Evolutionary conservation across 805 yeast genomes (phyloP), one percentile per base, ranked within the genome.

Genomic region (Sungouiozyma intestinalis): DNA sequence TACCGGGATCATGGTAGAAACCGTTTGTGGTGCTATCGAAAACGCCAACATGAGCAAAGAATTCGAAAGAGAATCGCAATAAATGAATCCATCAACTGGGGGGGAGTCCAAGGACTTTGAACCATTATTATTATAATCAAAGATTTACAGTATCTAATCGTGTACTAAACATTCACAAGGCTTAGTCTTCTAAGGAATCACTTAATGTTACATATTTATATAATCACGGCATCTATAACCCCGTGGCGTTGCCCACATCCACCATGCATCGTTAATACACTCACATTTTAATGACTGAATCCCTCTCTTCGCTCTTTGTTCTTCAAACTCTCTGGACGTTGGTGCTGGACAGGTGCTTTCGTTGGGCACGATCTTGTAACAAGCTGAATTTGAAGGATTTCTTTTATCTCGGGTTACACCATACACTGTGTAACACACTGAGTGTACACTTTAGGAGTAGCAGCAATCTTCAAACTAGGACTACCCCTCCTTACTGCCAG

Each of bases 1-100:
- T 52, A 88, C 97, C 44, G 98, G 97, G 76, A 87, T 92, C 66
- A 85, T 92, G 81, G 83, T 83, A 58, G 98, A 92, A 76, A 90
- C 97, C 55, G 80, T 92, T 53, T 84, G 88, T 66, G 97, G 97
- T 67, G 77, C 90, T 42, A 84, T 88, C 59, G 86, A 92, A 49
- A 94, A 85, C 62, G 95, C 94, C 64, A 94, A 88, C 69, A 87
- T 88, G 94, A 74, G 78, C 58, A 81, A 85, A 72, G 94, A 85
- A 69, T 85, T 67, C 64, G 83, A 81, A 60, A 81, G 92, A 76
- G 90, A 83, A 69, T 63, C 70, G 6, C 29, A 24, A 24, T 24
- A 24, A 11, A 24, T 24, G 6, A 7, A 24, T 24, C 29, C 29
- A 7, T 24, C 11, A 24, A 6, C 11, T 24, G 6, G 9, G 11